A percentile compares a stretch with the other conserved stretches of the same genome.
Evolutionary conservation across 352 stramenopile genomes (phyloP).

Genomic region (Sclerospora graminicola): DNA sequence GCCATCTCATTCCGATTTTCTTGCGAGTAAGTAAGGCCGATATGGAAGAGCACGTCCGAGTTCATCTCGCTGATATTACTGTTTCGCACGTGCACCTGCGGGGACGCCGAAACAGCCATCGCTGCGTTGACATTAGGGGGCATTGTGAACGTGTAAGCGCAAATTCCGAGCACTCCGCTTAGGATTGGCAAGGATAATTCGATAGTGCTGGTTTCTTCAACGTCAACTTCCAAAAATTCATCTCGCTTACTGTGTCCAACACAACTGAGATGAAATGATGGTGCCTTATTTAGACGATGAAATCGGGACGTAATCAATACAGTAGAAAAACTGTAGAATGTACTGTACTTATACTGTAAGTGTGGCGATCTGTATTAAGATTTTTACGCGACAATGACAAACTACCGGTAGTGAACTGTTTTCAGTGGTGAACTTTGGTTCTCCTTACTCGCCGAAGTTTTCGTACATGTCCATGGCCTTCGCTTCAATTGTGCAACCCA

Average conservation of each 20-base stretch:
- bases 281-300: too few species aligned
- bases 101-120: conserved; percentile 3
- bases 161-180: too few species aligned
- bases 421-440: conserved; percentile 5
- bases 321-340: too few species aligned
- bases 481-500: conserved; percentile 19
- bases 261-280: too few species aligned
- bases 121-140: conserved; percentile 17
- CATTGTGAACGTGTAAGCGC: conserved; percentile 6
- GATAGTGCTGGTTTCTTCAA: too few species aligned
- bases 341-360: too few species aligned
- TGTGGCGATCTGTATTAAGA: too few species aligned
- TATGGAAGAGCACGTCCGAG: conserved; percentile 69
- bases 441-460: conserved; percentile 44
- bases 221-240: conserved; percentile 7
- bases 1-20: conserved; percentile 35
- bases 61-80: conserved; percentile 44
- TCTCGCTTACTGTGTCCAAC: too few species aligned
- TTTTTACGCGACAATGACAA: neutral
- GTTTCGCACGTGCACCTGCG: conserved; percentile 43
- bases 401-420: too few species aligned
- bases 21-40: conserved; percentile 47
- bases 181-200: too few species aligned
- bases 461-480: conserved; percentile 64
- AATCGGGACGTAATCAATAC: too few species aligned